These are phyloP conservation scores for Mesembryanthemum crystallinum DNA, from an alignment of 148 eudicot species.

Conservation along the genomic window DNA sequence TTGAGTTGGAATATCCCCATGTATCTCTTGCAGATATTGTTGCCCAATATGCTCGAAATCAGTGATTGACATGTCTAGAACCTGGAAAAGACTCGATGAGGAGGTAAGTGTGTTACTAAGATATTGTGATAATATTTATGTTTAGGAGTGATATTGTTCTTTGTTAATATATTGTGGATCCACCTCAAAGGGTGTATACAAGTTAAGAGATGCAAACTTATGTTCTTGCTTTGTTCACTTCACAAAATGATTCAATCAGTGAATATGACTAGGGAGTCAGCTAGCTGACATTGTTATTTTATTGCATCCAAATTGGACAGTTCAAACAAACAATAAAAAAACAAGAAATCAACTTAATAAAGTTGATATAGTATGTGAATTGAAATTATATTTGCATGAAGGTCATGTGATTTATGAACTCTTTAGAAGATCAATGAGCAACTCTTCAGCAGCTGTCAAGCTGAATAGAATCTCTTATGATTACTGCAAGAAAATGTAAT, in stretches of 20 bases:
- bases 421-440: neutral
- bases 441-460: neutral
- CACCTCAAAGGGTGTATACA: too few relatives aligned
- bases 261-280: neutral
- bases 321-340: neutral
- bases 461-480: too few relatives aligned
- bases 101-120: constrained; percentile 47
- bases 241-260: too few relatives aligned
- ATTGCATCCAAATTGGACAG: neutral
- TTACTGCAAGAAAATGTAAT: neutral
- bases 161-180: neutral
- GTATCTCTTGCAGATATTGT: constrained; percentile 49
- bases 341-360: neutral
- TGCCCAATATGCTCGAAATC: constrained; percentile 95
- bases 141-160: neutral
- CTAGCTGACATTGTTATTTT: neutral
- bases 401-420: neutral
- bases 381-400: neutral
- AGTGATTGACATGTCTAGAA: constrained; percentile 71
- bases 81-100: constrained; percentile 83
- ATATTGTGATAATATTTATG: neutral
- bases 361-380: neutral
- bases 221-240: too few relatives aligned
- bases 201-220: too few relatives aligned
- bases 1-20: neutral